A percentile compares a stretch with the other conserved stretches of the same genome.
phyloP scores from a whole-genome alignment of 2,329 filamentous ascomycete species.

The Nakataea oryzae region DNA sequence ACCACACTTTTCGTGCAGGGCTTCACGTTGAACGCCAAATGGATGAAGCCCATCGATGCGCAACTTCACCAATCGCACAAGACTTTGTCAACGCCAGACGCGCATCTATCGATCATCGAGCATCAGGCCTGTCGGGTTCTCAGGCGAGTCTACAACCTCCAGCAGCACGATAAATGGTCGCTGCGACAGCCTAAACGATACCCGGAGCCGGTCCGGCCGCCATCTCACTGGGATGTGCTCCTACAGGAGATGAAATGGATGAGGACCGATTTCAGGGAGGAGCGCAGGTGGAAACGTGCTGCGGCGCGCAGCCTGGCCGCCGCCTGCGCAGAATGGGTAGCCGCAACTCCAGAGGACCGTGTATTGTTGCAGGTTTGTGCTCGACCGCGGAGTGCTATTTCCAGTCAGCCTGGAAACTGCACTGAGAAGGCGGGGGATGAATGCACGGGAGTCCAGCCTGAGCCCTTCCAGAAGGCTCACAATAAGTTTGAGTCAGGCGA shows the following conservation, averaged over 20 bases:
- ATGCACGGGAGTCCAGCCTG: too few relatives aligned
- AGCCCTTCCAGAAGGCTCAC: background rate
- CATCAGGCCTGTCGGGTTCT: slow-evolving; percentile 80
- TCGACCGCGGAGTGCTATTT: slow-evolving; percentile 26
- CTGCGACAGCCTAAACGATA: slow-evolving; percentile 79
- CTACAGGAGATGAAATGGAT: slow-evolving; percentile 96
- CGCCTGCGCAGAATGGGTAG: slow-evolving; percentile 76
- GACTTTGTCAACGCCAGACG: slow-evolving; percentile 76
- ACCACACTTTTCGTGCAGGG: slow-evolving; percentile 51
- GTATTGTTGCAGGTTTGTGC: slow-evolving; percentile 55
- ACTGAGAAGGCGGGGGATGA: background rate
- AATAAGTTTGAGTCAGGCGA: background rate
- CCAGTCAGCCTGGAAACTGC: slow-evolving; percentile 10
- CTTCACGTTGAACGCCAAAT: slow-evolving; percentile 41
- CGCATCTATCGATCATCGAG: slow-evolving; percentile 73
- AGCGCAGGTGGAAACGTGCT: slow-evolving; percentile 85
- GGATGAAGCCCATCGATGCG: slow-evolving; percentile 56
- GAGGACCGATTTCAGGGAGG: slow-evolving; percentile 90
- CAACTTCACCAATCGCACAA: slow-evolving; percentile 79
- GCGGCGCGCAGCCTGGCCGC: slow-evolving; percentile 70
- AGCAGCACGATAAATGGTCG: slow-evolving; percentile 88
- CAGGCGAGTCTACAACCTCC: slow-evolving; percentile 78
- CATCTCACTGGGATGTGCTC: slow-evolving; percentile 76
- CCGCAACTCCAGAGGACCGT: slow-evolving; percentile 51
- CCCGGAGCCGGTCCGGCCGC: slow-evolving; percentile 66